Conservation (phyloP, 371 early-diverging fungal species). For the Mucor saturninus region DNA sequence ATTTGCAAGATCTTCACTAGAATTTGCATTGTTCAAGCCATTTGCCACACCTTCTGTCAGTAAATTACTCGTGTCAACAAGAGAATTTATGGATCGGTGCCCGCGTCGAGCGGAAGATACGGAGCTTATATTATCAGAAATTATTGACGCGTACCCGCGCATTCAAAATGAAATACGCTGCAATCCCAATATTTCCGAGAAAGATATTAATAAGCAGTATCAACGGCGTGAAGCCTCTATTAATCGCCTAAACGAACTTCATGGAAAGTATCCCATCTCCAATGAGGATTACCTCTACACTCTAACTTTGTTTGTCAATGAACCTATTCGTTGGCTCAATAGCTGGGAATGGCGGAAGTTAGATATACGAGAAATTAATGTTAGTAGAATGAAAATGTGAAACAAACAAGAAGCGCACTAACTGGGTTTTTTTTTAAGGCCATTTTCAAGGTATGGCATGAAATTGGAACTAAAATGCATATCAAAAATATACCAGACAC, state of each 20-base stretch:
- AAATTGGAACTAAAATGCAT: conserved; percentile 45
- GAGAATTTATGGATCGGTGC: conserved; percentile 43
- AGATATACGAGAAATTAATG: conserved; percentile 53
- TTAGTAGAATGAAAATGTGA: conserved; percentile 11
- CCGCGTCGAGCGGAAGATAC: conserved; percentile 57
- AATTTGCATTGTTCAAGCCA: conserved; percentile 58
- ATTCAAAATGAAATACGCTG: conserved; percentile 33
- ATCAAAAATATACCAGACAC: conserved; percentile 59
- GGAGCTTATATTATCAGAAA: conserved; percentile 47
- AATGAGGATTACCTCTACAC: conserved; percentile 60
- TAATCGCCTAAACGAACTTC: conserved; percentile 54
- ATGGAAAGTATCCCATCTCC: conserved; percentile 52
- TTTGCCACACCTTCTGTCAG: conserved; percentile 57
- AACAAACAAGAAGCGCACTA: background rate
- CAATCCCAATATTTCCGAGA: conserved; percentile 28
- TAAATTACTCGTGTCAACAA: conserved; percentile 48
- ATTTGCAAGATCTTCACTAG: conserved; percentile 36
- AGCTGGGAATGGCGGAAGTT: conserved; percentile 52
- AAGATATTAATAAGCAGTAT: conserved; percentile 36
- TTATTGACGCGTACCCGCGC: conserved; percentile 44
- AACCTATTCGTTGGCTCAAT: conserved; percentile 52
- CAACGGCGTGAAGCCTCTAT: conserved; percentile 37
- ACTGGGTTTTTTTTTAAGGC: conserved; percentile 19
- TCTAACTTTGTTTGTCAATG: conserved; percentile 48
- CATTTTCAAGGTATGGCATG: conserved; percentile 48